Evolutionary conservation across 352 stramenopile genomes (phyloP), one percentile per base, ranked within the genome.

Genomic region (Phytopythium chamaehyphon): DNA sequence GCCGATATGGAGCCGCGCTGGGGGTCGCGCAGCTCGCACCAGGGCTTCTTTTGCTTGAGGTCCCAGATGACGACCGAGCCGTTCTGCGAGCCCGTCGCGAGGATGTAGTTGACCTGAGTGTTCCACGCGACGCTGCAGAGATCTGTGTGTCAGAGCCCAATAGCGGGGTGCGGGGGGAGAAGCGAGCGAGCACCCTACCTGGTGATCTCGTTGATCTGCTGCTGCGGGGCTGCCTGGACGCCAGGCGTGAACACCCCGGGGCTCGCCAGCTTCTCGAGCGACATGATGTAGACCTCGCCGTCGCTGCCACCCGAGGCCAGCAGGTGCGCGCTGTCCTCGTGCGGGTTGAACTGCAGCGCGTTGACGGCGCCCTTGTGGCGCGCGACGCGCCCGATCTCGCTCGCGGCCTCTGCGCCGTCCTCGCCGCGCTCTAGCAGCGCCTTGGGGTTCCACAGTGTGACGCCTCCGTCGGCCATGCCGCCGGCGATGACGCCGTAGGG

Each of bases 21-120:
- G 12, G 77, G 81, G 62, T 98, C 92, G 38, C 90, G 90, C 47
- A 99, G 66, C 69, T 99, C 91, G 63, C 97, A 99, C 96, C 96
- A 99, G 1, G 96, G 90, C 64, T 98, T 98, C 66, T 98, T 98
- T 59, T 97, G 88, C 57, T 98, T 97, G 11, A 99, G 72, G 64
- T 99, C 97, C 97, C 97, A 99, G 40, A 99, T 91, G 28, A 97
- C 85, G 12, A 97, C 91, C 10, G 83, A 89, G 19, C 96, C 97
- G 75, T 98, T 97, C 61, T 93, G 78, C 46, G 90, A 89, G 14
- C 91, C 91, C 14, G 93, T 98, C 18, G 96, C 96, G 15, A 99
- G 59, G 65, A 99, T 99, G 72, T 99, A 98, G 51, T 95, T 88
- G 23, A 99, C 96, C 63, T 97, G 88, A 21, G 95, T 96, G 70